Base-by-base conservation (phyloP, 2,329 filamentous ascomycete genomes). In the Pyricularia grisea region DNA sequence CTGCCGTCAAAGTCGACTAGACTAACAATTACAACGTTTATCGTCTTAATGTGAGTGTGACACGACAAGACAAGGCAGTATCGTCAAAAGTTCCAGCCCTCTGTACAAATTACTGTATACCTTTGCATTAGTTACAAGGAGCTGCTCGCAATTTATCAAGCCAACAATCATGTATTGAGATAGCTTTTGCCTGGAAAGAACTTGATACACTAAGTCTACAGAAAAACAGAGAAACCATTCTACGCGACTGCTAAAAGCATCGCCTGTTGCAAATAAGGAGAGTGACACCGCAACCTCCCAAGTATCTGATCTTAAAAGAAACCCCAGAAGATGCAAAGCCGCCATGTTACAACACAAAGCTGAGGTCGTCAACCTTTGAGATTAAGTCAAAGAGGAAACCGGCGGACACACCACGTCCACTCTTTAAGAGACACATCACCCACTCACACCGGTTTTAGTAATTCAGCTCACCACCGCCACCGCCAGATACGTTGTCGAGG, bases 401-500 rank as follows among this genome's bases (percentile, higher is more conserved):
- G 5, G 20, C 14, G 28, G 12, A n/a, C 42, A 55, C 12, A n/a
- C 42, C 42, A 55, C 28, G 23, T 9, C 33, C 17, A 4, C 12
- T 27, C 17, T 28, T 7, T 9, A 23, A 23, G 20, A 67, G 12
- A 17, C 12, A 27, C 20, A 6, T 28, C n/a, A 27, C 12, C 11
- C 25, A 23, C 25, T 11, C 30, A 10, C 28, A 23, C 28, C 25
- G 6, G 5, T 20, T 36, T 31, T 85, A 98, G 77, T 98, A 98
- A 79, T 98, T 96, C 75, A 98, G 82, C 81, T 97, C 94, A 31
- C 92, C 91, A 60, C 90, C 88, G 60, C 90, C 92, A 50, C 87
- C 84, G 17, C 89, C 88, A 55, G 88, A 88, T 70, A 91, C 90
- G 65, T 96, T 94, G 81, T 99, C 95, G 28, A 99, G 83, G 77